Evolutionary conservation across 371 early-diverging fungal genomes (phyloP), one percentile per base, ranked within the genome.

Genomic region (Lichtheimia corymbifera): DNA sequence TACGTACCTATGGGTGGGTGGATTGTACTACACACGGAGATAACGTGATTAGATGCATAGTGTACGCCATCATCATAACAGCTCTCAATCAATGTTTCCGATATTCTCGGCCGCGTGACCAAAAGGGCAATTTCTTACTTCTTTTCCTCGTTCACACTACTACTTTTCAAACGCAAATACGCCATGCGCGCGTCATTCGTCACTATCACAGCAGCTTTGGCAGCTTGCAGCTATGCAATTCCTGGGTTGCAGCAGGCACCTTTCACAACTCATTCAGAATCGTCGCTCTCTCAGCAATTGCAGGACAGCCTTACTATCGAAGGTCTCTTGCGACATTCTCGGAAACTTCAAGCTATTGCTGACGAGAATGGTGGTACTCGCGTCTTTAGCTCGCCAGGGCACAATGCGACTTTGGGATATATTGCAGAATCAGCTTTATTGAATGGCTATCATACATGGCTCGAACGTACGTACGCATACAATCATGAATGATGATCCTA

Each of bases 241-340:
- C 55, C 15, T 55, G 35, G 35, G 35, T 55, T 22, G 22, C 41
- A 42, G 12, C 55, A 17, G 55, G 7, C 42, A 12, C 44, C 35
- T 3, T n/a, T 40, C 5, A n/a, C 47, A 15, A 47, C n/a, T 0
- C 7, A 47, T 7, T 18, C 43, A 5, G 15, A 14, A 3, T 43
- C 55, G 3, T 43, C 55, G 3, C 27, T 63, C 25, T 55, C 61
- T 43, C 51, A 60, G 15, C 51, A 24, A 20, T 35, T 59, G 50
- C 55, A 65, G 44, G 50, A 45, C 43, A 41, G 50, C 6, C 42
- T 65, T 27, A 56, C 61, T 20, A 18, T 60, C 28, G 65, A 60
- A 5, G 65, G 60, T 24, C 50, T 62, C 4, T 25, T 62, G 50
- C 62, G 62, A n/a, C 62, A 62, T 62, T 62, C 62, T 14, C 50